Base-by-base conservation (phyloP, 2,329 filamentous ascomycete species). In the Daldinia eschscholtzii region DNA sequence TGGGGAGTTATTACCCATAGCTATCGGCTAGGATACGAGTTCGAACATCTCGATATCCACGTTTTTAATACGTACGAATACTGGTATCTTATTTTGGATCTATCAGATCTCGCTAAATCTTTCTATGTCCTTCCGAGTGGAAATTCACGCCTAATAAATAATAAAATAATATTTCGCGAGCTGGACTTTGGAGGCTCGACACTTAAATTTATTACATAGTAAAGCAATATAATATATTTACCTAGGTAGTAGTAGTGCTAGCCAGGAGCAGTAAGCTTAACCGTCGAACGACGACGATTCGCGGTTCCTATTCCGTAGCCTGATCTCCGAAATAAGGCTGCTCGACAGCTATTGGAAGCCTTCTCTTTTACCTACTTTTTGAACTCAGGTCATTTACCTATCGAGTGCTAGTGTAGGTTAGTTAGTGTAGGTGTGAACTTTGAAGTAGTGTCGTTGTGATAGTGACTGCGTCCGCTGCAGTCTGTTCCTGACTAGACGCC, bases 251-350 rank as follows among this genome's bases (percentile, higher is more conserved):
- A 33, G 46, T 52, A 33, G 7, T 52, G 26, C 46, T 52, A 52
- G 15, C 46, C 15, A 33, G 6, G 46, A 33, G 26, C 6, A 52
- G 60, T 61, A 56, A 48, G 56, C 46, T 52, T 52, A 50, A 18
- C 26, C 46, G 4, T n/a, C 6, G 18, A 50, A 33, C 46, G n/a
- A 30, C 26, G 6, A 48, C 5, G 23, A 48, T 48, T 48, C 44
- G 44, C 23, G 44, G 44, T 48, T 48, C 20, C 13, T 48, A 48
- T 58, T 61, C 42, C 56, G 30, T 35, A 59, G 53, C 39, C 30
- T 33, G 42, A 53, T 46, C 18, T 66, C 53, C 60, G 56, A 50
- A 64, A 64, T 64, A 67, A 53, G 61, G 61, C 55, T 67, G 48
- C 48, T 65, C 35, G 20, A 30, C 39, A 37, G 37, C 35, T 12